Base-by-base conservation (phyloP, 1,139 yeast species). In the Trichomonascaceae sp. region DNA sequence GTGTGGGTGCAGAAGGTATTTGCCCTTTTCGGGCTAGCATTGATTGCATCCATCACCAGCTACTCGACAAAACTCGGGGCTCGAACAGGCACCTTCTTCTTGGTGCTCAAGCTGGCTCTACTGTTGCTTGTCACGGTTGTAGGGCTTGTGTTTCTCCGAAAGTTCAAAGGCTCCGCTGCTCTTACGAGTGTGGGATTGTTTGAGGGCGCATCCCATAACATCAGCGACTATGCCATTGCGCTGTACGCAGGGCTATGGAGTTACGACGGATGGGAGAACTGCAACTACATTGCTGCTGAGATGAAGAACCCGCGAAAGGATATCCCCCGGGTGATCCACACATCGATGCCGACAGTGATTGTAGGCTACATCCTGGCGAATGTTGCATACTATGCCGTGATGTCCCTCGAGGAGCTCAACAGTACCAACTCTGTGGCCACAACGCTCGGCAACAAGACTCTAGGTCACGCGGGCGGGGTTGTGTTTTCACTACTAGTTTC, bases 221-320 rank as follows among this genome's bases (percentile, higher is more conserved):
- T 57, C 8, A 57, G 60, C 16, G 50, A 51, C 25, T 51, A 56
- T 30, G 61, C 65, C 2, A 48, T 57, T 11, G 67, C 66, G 0
- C 43, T 62, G 13, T 61, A 59, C 38, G 65, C 64, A 1, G 66
- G 63, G 0, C 45, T 62, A 3, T 62, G 67, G 67, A 66, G 67
- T 1, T 62, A 57, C 37, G 67, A 62, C 35, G 67, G 67, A 17
- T 62, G 67, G 67, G 67, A 62, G 38, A 62, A 62, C 41, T 51
- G 60, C 39, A 61, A 62, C 41, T 61, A 57, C 34, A 60, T 61
- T 23, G 50, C 62, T 4, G 65, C 64, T 1, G 66, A 61, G 34
- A 58, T 61, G 62, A 49, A 50, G 26, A 48, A 60, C 33, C 51
- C 64, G 2, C 39, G 47, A 13, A 39, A 58, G 14, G 65, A 60